Evolutionary conservation across 2,329 filamentous ascomycete genomes (phyloP), one percentile per base, ranked within the genome.

Genomic region (Colletotrichum tropicale): DNA sequence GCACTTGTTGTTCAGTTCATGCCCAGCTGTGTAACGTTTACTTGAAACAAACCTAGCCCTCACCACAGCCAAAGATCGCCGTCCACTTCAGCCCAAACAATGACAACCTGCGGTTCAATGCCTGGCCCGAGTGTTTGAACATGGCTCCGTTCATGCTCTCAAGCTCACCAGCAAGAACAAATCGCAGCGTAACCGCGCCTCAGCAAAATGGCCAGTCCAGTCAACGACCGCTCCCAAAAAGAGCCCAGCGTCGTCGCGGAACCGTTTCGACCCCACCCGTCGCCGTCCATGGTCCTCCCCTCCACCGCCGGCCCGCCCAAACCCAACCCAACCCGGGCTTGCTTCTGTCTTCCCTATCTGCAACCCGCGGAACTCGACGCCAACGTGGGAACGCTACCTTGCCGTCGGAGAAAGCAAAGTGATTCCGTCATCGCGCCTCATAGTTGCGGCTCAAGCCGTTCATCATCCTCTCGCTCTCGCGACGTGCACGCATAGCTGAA

Each of bases 31-130:
- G 74, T 61, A 73, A 74, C 74, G 43, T 73, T 48, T 30, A 73
- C 56, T 48, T 75, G 74, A 74, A 75, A 75, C 74, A 60, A 75
- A 75, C 70, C 48, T 73, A 65, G 32, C 70, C 64, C 16, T 64
- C 56, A 52, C 62, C 18, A 62, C 24, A 32, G 43, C 32, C 9
- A 58, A 48, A 71, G 62, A 61, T 58, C 30, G 24, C 18, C 66
- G 26, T 24, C 66, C 71, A 21, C 34, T 24, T 69, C 58, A 30
- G 24, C 60, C 34, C 18, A 52, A 18, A 32, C 66, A 8, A 24
- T 28, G 16, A 38, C 66, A 62, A 30, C 43, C 36, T 16, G 26
- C 34, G 15, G 65, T 28, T 26, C 30, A 30, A 30, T 18, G 10
- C 30, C 26, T 65, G 68, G n/a, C 36, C 21, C 24, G n/a, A 21